Base-by-base conservation (phyloP, 805 yeast genomes). In the Zygosaccharomyces siamensis region DNA sequence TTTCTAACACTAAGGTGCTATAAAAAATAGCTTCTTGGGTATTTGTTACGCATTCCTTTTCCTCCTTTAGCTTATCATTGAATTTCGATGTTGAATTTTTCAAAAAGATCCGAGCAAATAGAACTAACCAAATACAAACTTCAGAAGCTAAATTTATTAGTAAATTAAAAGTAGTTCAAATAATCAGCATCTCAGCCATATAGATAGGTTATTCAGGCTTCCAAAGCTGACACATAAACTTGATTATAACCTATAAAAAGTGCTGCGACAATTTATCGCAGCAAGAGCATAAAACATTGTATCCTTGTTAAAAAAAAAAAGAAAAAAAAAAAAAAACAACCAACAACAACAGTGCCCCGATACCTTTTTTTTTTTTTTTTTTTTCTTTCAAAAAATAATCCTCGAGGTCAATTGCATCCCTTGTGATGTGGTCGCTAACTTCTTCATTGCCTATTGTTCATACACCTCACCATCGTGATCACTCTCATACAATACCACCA, bases 391-490 rank as follows among this genome's bases (percentile, higher is more conserved):
- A 18, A 18, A 7, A 33, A 33, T 33, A 33, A 16, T 33, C 20
- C 37, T 33, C 37, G 37, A 33, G 20, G 23, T 33, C 37, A 33
- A 33, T 33, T 33, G 21, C 20, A 33, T 14, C 5, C 5, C 5
- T 33, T 23, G 21, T 21, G 16, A 58, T 58, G 62, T 55, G 55
- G 53, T 49, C 50, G 27, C 50, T 52, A 32, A 51, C 61, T 10
- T 57, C 62, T 30, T 55, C 62, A 14, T 56, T 58, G 32, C 62
- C 62, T 11, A 54, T 55, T 24, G 54, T 55, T 8, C 57, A 53
- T 39, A 32, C 50, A 2, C 54, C 54, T 18, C 49, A 50, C 18
- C 51, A 55, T 30, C 51, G 48, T 36, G 48, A 43, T 16, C 46
- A 39, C 32, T 37, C 48, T 28, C 42, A 42, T 35, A 37, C 16